phyloP scores from a whole-genome alignment of 306 rosid species.

The Hippophae rhamnoides region DNA sequence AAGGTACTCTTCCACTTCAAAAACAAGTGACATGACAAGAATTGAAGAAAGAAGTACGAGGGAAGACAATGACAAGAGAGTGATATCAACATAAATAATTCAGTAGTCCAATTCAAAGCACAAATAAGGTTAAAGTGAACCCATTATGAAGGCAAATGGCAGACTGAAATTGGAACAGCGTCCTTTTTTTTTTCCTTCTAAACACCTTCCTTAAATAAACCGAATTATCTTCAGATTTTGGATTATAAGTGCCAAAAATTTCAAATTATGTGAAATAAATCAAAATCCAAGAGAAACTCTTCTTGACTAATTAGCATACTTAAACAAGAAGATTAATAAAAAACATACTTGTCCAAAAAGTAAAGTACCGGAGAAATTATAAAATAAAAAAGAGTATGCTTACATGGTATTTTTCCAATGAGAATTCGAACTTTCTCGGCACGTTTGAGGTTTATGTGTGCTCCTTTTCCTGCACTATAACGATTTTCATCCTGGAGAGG shows the following conservation, averaged over 20 bases:
- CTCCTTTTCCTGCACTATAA: slow-evolving; percentile 83
- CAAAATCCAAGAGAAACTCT: not conserved
- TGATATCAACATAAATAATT: too few species aligned
- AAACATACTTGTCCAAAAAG: not conserved
- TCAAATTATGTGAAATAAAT: not conserved
- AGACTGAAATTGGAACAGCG: too few species aligned
- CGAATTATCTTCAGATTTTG: too few species aligned
- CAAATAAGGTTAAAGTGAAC: too few species aligned
- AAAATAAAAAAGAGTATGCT: slow-evolving; percentile 22
- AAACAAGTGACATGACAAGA: too few species aligned
- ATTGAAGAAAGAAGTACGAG: too few species aligned
- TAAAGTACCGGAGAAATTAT: not conserved
- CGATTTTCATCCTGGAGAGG: slow-evolving; percentile 70
- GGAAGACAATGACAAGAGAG: too few species aligned
- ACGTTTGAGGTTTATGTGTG: slow-evolving; percentile 82
- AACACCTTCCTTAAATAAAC: too few species aligned
- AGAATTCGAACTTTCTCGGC: slow-evolving; percentile 84
- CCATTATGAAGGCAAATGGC: too few species aligned
- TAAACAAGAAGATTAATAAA: not conserved
- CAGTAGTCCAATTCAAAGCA: too few species aligned
- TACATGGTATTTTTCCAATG: slow-evolving; percentile 66
- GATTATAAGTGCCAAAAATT: not conserved
- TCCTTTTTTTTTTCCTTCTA: too few species aligned
- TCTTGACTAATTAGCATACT: not conserved
- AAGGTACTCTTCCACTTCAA: too few species aligned